Evolutionary conservation across 2,329 filamentous ascomycete species (phyloP), one percentile per base, ranked within the genome.

Genomic region (Sclerotinia spermophila): DNA sequence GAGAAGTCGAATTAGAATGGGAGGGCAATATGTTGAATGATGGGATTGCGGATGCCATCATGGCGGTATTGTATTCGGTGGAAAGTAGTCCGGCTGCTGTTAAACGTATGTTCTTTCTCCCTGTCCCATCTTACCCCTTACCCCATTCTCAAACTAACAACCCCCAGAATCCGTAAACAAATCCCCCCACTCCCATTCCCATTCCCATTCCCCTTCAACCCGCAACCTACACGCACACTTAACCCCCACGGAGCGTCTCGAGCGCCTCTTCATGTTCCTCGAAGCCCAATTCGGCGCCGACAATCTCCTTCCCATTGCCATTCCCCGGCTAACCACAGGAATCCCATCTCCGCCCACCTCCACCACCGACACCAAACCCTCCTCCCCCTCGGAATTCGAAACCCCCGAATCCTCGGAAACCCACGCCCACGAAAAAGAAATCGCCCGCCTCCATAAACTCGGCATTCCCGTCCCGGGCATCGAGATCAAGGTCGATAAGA

Each of bases 11-110:
- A 79, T 84, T 98, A 3, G 94, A 97, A 81, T 99, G 96, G 96
- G 95, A 98, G 80, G 96, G 94, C 71, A 99, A 98, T 79, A 92
- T 97, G 83, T 90, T 97, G 78, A 99, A 98, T 80, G 96, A 99
- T 78, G 93, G 94, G 72, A 96, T 99, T 77, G 96, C 96, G n/a
- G 96, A 99, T 81, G 94, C 96, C 24, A 92, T 98, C 69, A 93
- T 98, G 85, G 94, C 94, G 0, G 93, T 97, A 3, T 86, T 99
- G 17, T 89, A 97, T 76, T 94, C 92, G 0, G 92, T 97, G 33
- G 96, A 99, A 82, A 96, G 91, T 81, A 97, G 92, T 68, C 96
- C 95, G 7, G 96, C 96, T 21, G 95, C 96, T 19, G 95, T 99
- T 66, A 96, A 96, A 82, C 92, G 93, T 92, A 85, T 82, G 86